phyloP scores from a whole-genome alignment of 306 rosid species.

The Rubus idaeus region DNA sequence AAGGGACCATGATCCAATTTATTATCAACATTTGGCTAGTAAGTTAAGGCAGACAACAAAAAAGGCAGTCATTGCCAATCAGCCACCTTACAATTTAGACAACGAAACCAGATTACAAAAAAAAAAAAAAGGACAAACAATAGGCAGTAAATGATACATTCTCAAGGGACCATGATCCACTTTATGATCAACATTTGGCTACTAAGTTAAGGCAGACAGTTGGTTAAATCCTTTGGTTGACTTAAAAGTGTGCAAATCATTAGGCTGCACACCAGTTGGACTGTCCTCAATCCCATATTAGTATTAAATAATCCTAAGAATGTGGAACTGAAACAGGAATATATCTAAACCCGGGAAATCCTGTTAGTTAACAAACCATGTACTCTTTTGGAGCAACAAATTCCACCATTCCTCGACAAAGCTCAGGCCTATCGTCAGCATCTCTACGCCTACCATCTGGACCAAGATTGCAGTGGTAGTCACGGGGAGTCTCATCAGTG shows the following conservation, averaged over 20 bases:
- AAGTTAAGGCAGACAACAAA: background rate
- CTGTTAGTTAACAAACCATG: constrained; percentile 61
- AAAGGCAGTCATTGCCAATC: background rate
- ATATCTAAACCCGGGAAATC: background rate
- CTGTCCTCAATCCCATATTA: background rate
- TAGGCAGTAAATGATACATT: background rate
- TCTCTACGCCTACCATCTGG: constrained; percentile 98
- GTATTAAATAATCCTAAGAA: background rate
- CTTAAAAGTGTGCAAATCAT: background rate
- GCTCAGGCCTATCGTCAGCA: constrained; percentile 92
- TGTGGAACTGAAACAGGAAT: background rate
- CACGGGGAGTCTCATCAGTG: constrained; percentile 95
- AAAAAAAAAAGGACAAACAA: background rate
- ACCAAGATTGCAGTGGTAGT: constrained; percentile 95
- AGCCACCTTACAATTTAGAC: background rate
- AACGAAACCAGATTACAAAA: background rate
- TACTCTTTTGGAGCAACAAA: constrained; percentile 91
- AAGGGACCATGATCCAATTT: background rate
- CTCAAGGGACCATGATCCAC: background rate
- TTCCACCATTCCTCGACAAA: constrained; percentile 96
- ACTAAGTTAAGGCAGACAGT: background rate
- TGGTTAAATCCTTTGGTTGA: background rate
- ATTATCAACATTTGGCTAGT: background rate
- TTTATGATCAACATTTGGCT: no score
- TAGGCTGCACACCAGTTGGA: background rate